phyloP scores from a whole-genome alignment of 2,329 filamentous ascomycete genomes.

The Chaetomium olivaceum region DNA sequence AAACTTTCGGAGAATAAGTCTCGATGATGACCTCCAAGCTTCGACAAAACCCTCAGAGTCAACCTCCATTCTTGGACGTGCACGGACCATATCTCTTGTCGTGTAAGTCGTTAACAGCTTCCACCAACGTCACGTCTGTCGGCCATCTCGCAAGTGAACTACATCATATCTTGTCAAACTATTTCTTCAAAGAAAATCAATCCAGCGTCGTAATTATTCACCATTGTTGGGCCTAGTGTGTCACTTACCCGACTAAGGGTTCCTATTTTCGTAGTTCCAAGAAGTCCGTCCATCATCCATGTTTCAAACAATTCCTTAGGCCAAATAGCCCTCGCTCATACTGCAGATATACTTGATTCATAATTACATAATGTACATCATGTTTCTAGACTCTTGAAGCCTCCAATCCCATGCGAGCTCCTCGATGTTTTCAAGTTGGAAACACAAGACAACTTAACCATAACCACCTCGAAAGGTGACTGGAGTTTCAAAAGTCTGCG shows the following conservation, averaged over 20 bases:
- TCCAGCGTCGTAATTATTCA: neutral
- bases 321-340: neutral
- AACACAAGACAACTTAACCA: neutral
- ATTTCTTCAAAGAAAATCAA: neutral
- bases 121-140: neutral
- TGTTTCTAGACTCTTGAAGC: neutral
- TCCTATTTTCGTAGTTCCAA: neutral
- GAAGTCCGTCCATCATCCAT: too few relatives aligned
- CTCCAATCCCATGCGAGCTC: neutral
- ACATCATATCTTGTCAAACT: neutral
- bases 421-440: neutral
- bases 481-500: too few relatives aligned
- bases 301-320: neutral
- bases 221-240: neutral
- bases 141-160: neutral
- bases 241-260: neutral
- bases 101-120: neutral
- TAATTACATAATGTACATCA: neutral
- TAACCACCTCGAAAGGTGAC: too few relatives aligned
- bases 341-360: neutral
- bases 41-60: neutral
- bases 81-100: neutral
- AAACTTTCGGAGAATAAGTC: neutral
- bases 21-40: neutral
- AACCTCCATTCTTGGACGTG: neutral